Evolutionary conservation across 352 stramenopile species (phyloP), one percentile per base, ranked within the genome.

Genomic region (Globisporangium megalacanthum): DNA sequence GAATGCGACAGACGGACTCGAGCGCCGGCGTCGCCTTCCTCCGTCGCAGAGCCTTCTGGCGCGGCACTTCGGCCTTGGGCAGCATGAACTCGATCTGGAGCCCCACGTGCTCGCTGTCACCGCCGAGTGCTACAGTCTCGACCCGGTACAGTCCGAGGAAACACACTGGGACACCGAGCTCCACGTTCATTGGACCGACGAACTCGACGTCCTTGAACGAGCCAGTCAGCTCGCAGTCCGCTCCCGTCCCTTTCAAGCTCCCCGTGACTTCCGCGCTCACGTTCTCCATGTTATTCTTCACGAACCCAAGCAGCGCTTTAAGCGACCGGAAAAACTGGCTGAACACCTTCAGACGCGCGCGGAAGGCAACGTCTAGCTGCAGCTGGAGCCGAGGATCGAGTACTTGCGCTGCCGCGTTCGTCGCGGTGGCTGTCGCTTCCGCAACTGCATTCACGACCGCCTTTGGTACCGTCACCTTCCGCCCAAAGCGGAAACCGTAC

Each of bases 401-500:
- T 20, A 83, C 55, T 39, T 75, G 72, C 0, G 72, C 54, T 8
- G 20, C 44, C 3, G 59, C 51, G 0, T 50, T 56, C 3, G 63
- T 22, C 3, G 8, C 35, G 11, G 37, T 5, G 25, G 36, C 42
- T 7, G 56, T 56, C 3, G 45, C 35, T 56, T 51, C 52, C 1
- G 62, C 29, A 15, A 61, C 37, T n/a, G 62, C 72, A 37, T 63
- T 53, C 0, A 66, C 73, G 19, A 77, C 74, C 4, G 72, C 67
- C 14, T 64, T 65, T 0, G 77, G 64, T 6, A 82, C 55, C 0
- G 57, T 65, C 11, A 64, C 50, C 42, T 89, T 92, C 36, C 83
- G 74, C 10, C 83, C 83, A 39, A 92, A 79, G 15, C 80, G 79
- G 57, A 92, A 84, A 6, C 80, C 80, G 44, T 89, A 91, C 22